phyloP scores from a whole-genome alignment of 768 basidiomycete genomes.

The Piloderma croceum region DNA sequence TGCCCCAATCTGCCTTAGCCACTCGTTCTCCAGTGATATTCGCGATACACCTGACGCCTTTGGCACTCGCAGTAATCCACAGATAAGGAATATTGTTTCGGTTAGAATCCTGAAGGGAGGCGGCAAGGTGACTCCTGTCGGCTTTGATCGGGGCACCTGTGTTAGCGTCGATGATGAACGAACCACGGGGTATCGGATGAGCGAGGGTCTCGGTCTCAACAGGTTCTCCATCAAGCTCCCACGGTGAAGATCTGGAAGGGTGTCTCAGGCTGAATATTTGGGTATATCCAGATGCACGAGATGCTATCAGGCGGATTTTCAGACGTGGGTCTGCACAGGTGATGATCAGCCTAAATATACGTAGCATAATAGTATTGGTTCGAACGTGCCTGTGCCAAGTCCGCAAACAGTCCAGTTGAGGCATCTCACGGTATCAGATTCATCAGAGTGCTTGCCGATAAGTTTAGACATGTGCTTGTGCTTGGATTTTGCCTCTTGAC shows the following conservation, averaged over 20 bases:
- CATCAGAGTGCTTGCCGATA: conserved; percentile 28
- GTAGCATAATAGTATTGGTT: conserved; percentile 1
- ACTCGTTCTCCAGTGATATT: conserved; percentile 64
- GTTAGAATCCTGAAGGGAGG: conserved; percentile 25
- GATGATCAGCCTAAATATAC: conserved; percentile 2
- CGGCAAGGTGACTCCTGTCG: conserved; percentile 37
- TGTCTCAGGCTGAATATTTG: conserved; percentile 52
- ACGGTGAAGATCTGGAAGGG: conserved; percentile 26
- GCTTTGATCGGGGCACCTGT: conserved; percentile 42
- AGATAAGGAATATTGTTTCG: conserved; percentile 23
- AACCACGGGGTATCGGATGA: conserved; percentile 41
- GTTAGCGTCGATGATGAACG: conserved; percentile 51
- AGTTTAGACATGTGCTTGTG: conserved; percentile 34
- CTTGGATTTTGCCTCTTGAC: conserved; percentile 33
- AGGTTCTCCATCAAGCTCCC: conserved; percentile 26
- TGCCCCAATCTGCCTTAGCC: conserved; percentile 60
- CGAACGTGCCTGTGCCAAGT: conserved; percentile 42
- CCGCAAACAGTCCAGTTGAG: conserved; percentile 65
- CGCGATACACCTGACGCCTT: conserved; percentile 49
- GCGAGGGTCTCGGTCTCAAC: conserved; percentile 35
- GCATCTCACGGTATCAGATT: conserved; percentile 40
- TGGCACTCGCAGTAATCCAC: conserved; percentile 51
- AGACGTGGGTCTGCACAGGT: conserved; percentile 38
- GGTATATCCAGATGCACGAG: conserved; percentile 50
- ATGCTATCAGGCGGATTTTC: conserved; percentile 57